Evolutionary conservation across 2,329 filamentous ascomycete species (phyloP).

Genomic region (Colletotrichum neosansevieriae): DNA sequence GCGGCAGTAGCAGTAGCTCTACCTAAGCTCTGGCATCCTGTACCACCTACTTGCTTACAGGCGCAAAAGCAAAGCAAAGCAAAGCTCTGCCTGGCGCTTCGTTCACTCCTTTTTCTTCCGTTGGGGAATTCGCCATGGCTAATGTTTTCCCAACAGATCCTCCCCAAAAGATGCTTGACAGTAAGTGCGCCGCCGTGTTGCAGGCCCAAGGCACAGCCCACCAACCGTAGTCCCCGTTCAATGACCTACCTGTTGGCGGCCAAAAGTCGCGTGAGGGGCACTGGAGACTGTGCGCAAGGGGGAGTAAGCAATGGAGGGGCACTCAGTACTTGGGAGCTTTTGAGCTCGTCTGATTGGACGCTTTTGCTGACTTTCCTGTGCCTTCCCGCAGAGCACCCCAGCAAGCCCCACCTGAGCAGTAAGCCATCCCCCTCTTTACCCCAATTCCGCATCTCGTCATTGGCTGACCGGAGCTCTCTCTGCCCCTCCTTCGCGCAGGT

Average conservation of each 20-base stretch:
- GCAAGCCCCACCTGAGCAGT: conserved; percentile 76
- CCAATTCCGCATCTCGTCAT: conserved; percentile 34
- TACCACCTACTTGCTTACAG: background rate
- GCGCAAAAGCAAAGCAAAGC: background rate
- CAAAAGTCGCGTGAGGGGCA: conserved; percentile 40
- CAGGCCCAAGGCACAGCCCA: conserved; percentile 5
- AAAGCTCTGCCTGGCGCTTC: background rate
- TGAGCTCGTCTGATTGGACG: conserved; percentile 31
- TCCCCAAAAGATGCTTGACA: conserved; percentile 75
- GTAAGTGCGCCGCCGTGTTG: conserved; percentile 59
- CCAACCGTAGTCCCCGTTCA: background rate
- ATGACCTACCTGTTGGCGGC: conserved; percentile 25
- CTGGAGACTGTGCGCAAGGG: conserved; percentile 27
- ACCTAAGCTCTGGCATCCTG: background rate
- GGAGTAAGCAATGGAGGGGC: conserved; percentile 34
- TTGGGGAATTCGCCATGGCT: conserved; percentile 27
- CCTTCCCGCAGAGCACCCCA: conserved; percentile 70
- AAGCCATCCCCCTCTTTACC: conserved; percentile 51
- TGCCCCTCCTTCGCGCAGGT: conserved; percentile 53
- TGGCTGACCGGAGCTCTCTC: conserved; percentile 37
- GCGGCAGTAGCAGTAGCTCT: background rate
- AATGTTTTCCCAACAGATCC: conserved; percentile 60
- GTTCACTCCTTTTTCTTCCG: conserved; percentile 1
- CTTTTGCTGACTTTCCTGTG: conserved; percentile 49
- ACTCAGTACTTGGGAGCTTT: conserved; percentile 19